Conservation (phyloP, 2,329 filamentous ascomycete genomes). For the Aspergillus persii region DNA sequence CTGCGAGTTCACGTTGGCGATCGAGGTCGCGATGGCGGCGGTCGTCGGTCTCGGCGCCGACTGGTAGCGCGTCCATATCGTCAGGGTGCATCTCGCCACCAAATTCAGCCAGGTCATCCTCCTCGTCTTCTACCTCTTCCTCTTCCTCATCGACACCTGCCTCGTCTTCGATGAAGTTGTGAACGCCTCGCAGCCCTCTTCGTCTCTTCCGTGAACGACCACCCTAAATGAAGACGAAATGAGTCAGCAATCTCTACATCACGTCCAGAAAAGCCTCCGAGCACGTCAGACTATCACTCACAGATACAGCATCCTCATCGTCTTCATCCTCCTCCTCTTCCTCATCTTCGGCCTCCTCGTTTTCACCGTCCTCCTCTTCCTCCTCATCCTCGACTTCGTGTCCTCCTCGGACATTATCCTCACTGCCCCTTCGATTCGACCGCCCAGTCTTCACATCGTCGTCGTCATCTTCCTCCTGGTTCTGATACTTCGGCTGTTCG, state of each 20-base stretch:
- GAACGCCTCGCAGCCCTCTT: conserved; percentile 67
- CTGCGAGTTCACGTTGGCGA: conserved; percentile 80
- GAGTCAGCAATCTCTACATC: conserved; percentile 11
- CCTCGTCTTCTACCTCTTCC: conserved; percentile 84
- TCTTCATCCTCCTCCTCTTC: conserved; percentile 53
- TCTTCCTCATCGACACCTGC: conserved; percentile 95
- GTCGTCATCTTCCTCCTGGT: conserved; percentile 39
- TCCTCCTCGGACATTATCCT: conserved; percentile 38
- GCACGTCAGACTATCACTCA: conserved; percentile 48
- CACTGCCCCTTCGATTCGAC: conserved; percentile 33
- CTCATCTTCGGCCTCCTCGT: conserved; percentile 51
- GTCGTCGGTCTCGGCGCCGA: conserved; percentile 79
- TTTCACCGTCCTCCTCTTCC: conserved; percentile 39
- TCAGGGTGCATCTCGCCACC: conserved; percentile 89
- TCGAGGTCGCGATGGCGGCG: conserved; percentile 92
- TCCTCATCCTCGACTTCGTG: conserved; percentile 44
- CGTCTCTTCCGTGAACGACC: conserved; percentile 73
- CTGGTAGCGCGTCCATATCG: conserved; percentile 73
- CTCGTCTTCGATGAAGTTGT: conserved; percentile 94
- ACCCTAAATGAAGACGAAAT: conserved; percentile 42
- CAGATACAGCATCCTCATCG: conserved; percentile 58
- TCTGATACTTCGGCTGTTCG: conserved; percentile 26
- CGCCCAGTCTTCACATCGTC: conserved; percentile 40
- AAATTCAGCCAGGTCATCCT: conserved; percentile 80
- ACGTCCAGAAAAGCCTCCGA: background rate